Conservation (phyloP, 331 rosid species). For the Dryas integrifolia region DNA sequence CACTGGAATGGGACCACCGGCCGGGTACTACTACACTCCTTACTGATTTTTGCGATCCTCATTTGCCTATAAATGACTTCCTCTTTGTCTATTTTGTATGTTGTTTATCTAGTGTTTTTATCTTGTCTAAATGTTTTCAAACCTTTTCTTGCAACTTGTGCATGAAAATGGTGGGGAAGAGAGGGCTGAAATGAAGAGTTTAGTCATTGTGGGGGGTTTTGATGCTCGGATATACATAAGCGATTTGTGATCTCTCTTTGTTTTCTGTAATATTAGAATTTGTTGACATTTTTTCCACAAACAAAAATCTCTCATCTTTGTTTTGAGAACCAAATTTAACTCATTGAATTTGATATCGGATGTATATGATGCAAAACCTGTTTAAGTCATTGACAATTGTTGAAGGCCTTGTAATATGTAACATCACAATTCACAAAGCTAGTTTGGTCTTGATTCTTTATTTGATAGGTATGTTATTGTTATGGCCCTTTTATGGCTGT, state of each 20-base stretch:
- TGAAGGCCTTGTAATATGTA: not conserved
- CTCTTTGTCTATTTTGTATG: conserved; percentile 23
- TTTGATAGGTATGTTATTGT: not conserved
- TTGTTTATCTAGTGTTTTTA: conserved; percentile 39
- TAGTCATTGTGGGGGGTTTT: conserved; percentile 35
- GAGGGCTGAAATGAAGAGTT: conserved; percentile 40
- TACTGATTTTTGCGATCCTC: conserved; percentile 44
- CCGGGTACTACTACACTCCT: conserved; percentile 72
- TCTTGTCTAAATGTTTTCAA: conserved; percentile 1
- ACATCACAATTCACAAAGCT: not conserved
- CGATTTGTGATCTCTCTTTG: conserved; percentile 43
- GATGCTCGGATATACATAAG: conserved; percentile 58
- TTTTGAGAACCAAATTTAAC: conserved; percentile 31
- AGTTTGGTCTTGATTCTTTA: not conserved
- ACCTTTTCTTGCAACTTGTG: conserved; percentile 49
- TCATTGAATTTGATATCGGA: not conserved
- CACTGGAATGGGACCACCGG: conserved; percentile 61
- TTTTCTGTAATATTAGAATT: conserved; percentile 51
- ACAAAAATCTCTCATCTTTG: conserved; percentile 24
- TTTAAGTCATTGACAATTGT: not conserved
- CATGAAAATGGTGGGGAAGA: conserved; percentile 44
- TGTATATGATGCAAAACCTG: not conserved
- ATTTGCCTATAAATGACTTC: conserved; percentile 40
- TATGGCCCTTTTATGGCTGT: too few species aligned
- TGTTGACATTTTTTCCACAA: conserved; percentile 29